Base-by-base conservation (phyloP, 768 basidiomycete species). In the Amanita fuliginea region DNA sequence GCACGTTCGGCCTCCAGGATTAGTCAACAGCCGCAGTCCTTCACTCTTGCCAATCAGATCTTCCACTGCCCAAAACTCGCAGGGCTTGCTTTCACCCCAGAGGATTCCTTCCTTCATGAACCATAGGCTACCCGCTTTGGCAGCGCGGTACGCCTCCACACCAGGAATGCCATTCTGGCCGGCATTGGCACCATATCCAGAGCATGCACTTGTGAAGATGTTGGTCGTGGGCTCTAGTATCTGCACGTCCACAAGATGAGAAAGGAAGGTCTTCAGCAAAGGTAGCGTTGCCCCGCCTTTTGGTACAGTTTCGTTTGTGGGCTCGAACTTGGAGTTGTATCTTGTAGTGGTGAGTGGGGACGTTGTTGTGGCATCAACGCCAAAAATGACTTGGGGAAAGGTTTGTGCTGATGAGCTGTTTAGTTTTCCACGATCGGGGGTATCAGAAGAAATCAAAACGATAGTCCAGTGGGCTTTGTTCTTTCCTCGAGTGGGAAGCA, bases 401-500 rank as follows among this genome's bases (percentile, higher is more conserved):
- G 66, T 62, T 4, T 64, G 55, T 4, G 67, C 46, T n/a, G 64
- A 55, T 9, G 66, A 52, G 43, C 53, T 56, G 9, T 65, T 59
- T 13, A 64, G 53, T 46, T 70, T 68, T 36, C 62, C 62, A 43
- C 71, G 73, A 28, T 74, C 72, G 3, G 76, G 71, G 4, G 67
- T 64, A 59, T 85, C 82, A 3, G 72, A 62, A 7, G 79, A 67
- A 22, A 89, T 67, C 30, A 89, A 59, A 11, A 85, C 70, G 26
- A 84, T 71, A 0, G 83, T 83, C 83, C 83, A 86, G 56, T 88
- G 82, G 0, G 77, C 68, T 56, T 80, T 84, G 24, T 68, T 60
- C 61, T 86, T 87, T 24, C 83, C 83, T 21, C 86, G 74, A 0
- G 86, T 87, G 8, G 86, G 83, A 1, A 89, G 61, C 44, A 90